Base-by-base conservation (phyloP, 495 filamentous ascomycete genomes). In the Neurospora discreta region DNA sequence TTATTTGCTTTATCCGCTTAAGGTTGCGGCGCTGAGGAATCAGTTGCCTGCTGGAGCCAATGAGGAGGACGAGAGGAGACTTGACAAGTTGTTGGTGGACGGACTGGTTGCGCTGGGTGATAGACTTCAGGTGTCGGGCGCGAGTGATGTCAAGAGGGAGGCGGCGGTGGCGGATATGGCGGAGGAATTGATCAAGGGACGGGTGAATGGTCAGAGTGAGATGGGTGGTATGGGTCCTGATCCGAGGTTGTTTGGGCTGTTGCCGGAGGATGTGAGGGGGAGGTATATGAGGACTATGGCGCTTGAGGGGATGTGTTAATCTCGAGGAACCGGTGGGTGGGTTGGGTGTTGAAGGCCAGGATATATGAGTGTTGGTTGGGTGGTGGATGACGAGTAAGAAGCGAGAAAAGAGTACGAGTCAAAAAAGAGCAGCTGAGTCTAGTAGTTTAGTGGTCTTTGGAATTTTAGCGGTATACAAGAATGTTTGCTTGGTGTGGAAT, bases 111-210 rank as follows among this genome's bases (percentile, higher is more conserved):
- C 85, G 36, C 86, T 93, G 81, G 85, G 87, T 67, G 85, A 84
- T 69, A 84, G 82, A 81, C 74, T 85, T 80, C 78, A 85, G 15
- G 52, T 13, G 16, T 16, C 52, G 52, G 52, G 52, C 0, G 26
- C 52, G 1, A 65, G 26, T 73, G 73, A 84, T 80, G 39, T 86
- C 72, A 71, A 73, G 70, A 85, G 87, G 70, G 84, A 88, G 69
- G 87, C 89, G 74, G 88, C 86, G n/a, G 83, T 96, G 58, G 88
- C 92, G 76, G 91, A 97, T 79, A 91, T 89, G 77, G 94, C 93
- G 68, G 92, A 92, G 77, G 78, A 77, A 43, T 39, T 80, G 70
- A 77, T 80, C 11, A 44, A 70, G 72, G 68, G 71, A 2, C 71
- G 69, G 26, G 52, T 65, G 23, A 65, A 65, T 16, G 52, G 52